These are phyloP conservation scores for Lachancea kluyveri DNA, from an alignment of 805 yeast genomes.

Conservation along the genomic window DNA sequence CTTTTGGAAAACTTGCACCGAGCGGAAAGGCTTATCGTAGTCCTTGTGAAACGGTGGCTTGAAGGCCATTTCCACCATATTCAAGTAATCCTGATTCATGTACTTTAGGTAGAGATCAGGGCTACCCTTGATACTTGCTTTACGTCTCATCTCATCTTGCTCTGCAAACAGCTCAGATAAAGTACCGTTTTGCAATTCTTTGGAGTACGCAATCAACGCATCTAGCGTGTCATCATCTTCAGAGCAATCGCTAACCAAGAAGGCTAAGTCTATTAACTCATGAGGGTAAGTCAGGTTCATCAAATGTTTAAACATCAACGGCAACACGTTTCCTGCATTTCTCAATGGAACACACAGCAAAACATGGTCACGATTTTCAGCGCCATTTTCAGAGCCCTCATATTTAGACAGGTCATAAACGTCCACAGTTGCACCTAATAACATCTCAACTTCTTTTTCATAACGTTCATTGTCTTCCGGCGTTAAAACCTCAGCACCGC, in stretches of 20 bases:
- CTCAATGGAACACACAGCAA: constrained; percentile 69
- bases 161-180: constrained; percentile 37
- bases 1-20: constrained; percentile 72
- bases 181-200: constrained; percentile 66
- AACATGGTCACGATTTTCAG: constrained; percentile 51
- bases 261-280: constrained; percentile 69
- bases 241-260: constrained; percentile 75
- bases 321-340: constrained; percentile 70
- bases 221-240: constrained; percentile 59
- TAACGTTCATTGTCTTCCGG: constrained; percentile 25
- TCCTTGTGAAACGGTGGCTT: constrained; percentile 59
- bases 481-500: constrained; percentile 28
- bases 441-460: constrained; percentile 32
- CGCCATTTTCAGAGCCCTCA: constrained; percentile 47
- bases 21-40: constrained; percentile 65
- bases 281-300: constrained; percentile 87
- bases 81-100: constrained; percentile 61
- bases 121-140: constrained; percentile 42
- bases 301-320: constrained; percentile 76
- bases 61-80: constrained; percentile 51
- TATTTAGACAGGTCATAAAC: constrained; percentile 56
- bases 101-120: constrained; percentile 60
- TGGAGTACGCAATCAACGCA: constrained; percentile 56
- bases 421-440: constrained; percentile 45
- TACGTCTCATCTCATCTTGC: constrained; percentile 35